Evolutionary conservation across 2,329 filamentous ascomycete species (phyloP), one percentile per base, ranked within the genome.

Genomic region (Cladosporium sp.): DNA sequence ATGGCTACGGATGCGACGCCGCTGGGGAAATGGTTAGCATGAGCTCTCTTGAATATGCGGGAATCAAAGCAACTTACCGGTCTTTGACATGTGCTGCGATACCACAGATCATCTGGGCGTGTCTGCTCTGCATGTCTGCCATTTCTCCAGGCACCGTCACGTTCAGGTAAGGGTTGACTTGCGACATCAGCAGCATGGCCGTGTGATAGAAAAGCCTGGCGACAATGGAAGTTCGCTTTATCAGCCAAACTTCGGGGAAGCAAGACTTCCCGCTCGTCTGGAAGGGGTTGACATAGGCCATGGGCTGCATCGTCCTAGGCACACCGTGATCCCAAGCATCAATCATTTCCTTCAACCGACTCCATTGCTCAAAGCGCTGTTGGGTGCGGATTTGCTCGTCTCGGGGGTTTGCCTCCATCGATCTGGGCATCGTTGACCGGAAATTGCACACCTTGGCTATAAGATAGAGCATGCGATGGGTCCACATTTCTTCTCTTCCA

Each of bases 131-230:
- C 62, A 87, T 78, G 4, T 79, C 75, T 41, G 79, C 80, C 80
- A 92, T 88, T 53, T 89, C 85, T 3, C 81, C 74, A 2, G 77
- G 76, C 32, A 81, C 76, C 7, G 78, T 72, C 9, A 80, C 74
- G 36, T 49, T 37, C 32, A 84, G 77, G 45, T 86, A 67, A 0
- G 91, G 91, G 64, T 96, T 86, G 18, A 84, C 84, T 58, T 92
- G 88, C 3, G 87, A 82, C 4, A 96, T 78, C 29, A 96, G 72
- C 56, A 88, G 86, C 70, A 92, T 85, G 18, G 88, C 84, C 0
- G 88, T 93, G 64, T 96, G 91, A 64, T 95, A 96, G 66, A 96
- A 90, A 7, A 96, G 76, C 41, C 89, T 82, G 3, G 88, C 89
- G 20, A 95, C 80, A 27, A 93, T 84, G 3, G 89, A 88, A 3